phyloP scores from a whole-genome alignment of 2,329 filamentous ascomycete species.

The Claviceps spartinae region DNA sequence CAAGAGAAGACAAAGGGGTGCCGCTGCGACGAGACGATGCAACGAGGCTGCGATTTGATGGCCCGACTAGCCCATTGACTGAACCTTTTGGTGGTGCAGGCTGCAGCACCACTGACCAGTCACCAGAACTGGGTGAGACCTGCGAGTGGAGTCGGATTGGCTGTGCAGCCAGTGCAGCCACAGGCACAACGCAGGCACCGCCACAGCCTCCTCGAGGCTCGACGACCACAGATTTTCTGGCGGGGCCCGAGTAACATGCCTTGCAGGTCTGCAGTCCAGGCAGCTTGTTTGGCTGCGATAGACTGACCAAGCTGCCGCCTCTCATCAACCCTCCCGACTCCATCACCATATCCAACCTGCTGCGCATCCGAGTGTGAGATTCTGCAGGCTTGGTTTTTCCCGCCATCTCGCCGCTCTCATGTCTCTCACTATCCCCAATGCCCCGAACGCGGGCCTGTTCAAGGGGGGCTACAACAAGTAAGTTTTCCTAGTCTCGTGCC shows the following conservation, averaged over 20 bases:
- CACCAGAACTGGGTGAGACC: too few relatives aligned
- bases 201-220: too few relatives aligned
- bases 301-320: not conserved
- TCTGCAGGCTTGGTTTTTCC: slow-evolving; percentile 9
- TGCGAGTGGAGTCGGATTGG: not conserved
- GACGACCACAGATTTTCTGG: too few relatives aligned
- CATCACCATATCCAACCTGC: not conserved
- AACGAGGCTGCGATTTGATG: slow-evolving; percentile 8
- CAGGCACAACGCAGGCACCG: not conserved
- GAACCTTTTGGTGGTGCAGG: not conserved
- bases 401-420: slow-evolving; percentile 34
- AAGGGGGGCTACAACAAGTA: slow-evolving; percentile 96
- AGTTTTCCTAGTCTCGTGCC: slow-evolving; percentile 20
- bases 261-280: not conserved
- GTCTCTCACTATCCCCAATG: slow-evolving; percentile 92
- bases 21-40: slow-evolving; percentile 5
- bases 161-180: not conserved
- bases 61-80: not conserved
- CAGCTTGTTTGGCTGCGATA: not conserved
- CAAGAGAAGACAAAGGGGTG: not conserved
- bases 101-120: too few relatives aligned
- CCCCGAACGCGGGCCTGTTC: slow-evolving; percentile 86
- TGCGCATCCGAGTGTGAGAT: slow-evolving; percentile 5
- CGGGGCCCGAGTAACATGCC: too few relatives aligned
- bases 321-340: not conserved